Conservation (phyloP, 352 stramenopile genomes). For the Pythium grandisporangium region DNA sequence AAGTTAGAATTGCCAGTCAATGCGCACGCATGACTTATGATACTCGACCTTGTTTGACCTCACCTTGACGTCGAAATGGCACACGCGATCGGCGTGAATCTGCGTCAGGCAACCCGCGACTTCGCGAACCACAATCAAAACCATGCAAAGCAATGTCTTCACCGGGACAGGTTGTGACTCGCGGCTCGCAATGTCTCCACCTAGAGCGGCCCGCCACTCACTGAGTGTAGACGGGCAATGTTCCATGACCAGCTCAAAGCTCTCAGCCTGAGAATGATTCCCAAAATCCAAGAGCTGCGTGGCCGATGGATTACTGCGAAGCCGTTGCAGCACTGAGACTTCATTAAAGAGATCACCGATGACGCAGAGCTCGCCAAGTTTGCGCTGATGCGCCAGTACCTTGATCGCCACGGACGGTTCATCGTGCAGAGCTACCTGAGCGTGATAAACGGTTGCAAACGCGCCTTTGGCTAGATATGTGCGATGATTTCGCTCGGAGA, state of each 20-base stretch:
- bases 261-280: slow-evolving; percentile 22
- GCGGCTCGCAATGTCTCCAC: background rate
- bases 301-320: slow-evolving; percentile 33
- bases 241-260: slow-evolving; percentile 51
- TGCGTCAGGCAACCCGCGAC: slow-evolving; percentile 19
- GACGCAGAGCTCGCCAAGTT: slow-evolving; percentile 28
- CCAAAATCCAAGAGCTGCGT: slow-evolving; percentile 56
- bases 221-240: slow-evolving; percentile 41
- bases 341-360: slow-evolving; percentile 41
- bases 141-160: slow-evolving; percentile 17
- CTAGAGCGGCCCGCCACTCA: slow-evolving; percentile 25
- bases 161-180: slow-evolving; percentile 23
- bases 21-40: background rate
- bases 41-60: background rate
- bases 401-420: slow-evolving; percentile 31
- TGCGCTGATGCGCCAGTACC: slow-evolving; percentile 31
- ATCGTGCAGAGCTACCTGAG: slow-evolving; percentile 9
- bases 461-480: slow-evolving; percentile 41
- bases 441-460: slow-evolving; percentile 34
- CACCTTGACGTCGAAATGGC: slow-evolving; percentile 72
- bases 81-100: slow-evolving; percentile 32
- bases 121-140: slow-evolving; percentile 31
- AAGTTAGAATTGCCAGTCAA: background rate
- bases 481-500: too few relatives aligned
- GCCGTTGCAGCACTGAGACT: slow-evolving; percentile 30